Percentiles rank a stretch among this genome's conserved stretches.
phyloP scores from a whole-genome alignment of 495 filamentous ascomycete species.

The Podospora comata region DNA sequence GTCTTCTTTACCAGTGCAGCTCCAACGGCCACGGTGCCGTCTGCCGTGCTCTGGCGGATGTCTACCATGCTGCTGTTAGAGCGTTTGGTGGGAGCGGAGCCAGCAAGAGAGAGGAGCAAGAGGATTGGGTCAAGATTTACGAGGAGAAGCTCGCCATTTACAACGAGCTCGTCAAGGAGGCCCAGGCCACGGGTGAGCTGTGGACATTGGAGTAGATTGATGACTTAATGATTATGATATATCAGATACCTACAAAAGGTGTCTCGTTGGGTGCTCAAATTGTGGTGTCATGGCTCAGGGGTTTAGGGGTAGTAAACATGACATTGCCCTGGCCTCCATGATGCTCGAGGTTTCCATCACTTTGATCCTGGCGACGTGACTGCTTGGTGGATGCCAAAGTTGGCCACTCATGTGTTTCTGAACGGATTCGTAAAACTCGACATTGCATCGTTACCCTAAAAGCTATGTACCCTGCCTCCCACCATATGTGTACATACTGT shows the following conservation, averaged over 20 bases:
- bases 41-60: constrained; percentile 40
- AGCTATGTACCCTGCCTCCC: too few species aligned
- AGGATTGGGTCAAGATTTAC: constrained; percentile 31
- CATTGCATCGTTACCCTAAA: too few species aligned
- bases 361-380: too few species aligned
- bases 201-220: constrained; percentile 17
- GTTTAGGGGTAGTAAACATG: too few species aligned
- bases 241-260: too few species aligned
- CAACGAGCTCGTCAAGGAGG: constrained; percentile 31
- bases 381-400: too few species aligned
- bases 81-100: constrained; percentile 35
- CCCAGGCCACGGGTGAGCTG: constrained; percentile 28
- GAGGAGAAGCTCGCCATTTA: constrained; percentile 35
- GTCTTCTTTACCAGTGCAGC: constrained; percentile 36
- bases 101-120: constrained; percentile 23
- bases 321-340: too few species aligned
- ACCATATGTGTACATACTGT: background rate
- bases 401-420: too few species aligned
- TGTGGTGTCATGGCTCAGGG: too few species aligned
- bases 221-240: background rate
- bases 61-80: constrained; percentile 47
- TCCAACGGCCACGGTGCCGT: constrained; percentile 8
- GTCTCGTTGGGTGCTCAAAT: too few species aligned
- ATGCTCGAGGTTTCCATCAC: too few species aligned
- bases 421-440: too few species aligned